Percentiles rank a stretch among this genome's conserved stretches.
Evolutionary conservation across 2,329 filamentous ascomycete species (phyloP).

Genomic region (Trichoderma simmonsii): DNA sequence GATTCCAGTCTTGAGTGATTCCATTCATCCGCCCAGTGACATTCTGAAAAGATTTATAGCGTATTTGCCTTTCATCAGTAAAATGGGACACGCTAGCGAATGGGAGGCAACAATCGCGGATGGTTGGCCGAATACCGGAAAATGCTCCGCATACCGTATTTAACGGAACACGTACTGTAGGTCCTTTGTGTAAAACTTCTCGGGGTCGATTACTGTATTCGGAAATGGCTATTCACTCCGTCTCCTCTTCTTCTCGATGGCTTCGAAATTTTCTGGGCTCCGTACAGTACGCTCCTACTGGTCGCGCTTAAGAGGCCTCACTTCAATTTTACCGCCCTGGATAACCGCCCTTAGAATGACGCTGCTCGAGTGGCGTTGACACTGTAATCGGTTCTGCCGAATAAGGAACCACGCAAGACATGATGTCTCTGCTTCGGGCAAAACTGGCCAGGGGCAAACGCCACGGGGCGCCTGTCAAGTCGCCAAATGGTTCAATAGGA

Average conservation of each 20-base stretch:
- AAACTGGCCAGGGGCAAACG: slow-evolving; percentile 5
- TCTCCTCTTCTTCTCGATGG: neutral
- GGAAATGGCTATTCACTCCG: neutral
- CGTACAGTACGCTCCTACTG: neutral
- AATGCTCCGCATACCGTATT: neutral
- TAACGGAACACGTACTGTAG: neutral
- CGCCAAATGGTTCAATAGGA: neutral
- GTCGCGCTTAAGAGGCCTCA: neutral
- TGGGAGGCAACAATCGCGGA: neutral
- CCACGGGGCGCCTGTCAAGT: slow-evolving; percentile 8
- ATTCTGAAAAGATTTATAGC: too few species aligned
- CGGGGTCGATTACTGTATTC: neutral
- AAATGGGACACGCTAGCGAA: neutral
- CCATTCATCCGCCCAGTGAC: neutral
- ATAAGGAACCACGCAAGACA: neutral
- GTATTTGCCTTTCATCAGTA: neutral
- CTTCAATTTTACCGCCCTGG: neutral
- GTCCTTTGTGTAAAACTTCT: neutral
- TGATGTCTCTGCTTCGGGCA: neutral
- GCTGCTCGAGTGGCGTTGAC: neutral
- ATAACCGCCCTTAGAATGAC: neutral
- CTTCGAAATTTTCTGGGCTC: neutral
- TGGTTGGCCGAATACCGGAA: too few species aligned
- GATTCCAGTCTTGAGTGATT: neutral
- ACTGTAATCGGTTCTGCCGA: neutral